A percentile compares a stretch with the other conserved stretches of the same genome.
These are phyloP conservation scores for Paraphaeosphaeria sporulosa DNA, from an alignment of 2,329 filamentous ascomycete species.

Conservation along the genomic window DNA sequence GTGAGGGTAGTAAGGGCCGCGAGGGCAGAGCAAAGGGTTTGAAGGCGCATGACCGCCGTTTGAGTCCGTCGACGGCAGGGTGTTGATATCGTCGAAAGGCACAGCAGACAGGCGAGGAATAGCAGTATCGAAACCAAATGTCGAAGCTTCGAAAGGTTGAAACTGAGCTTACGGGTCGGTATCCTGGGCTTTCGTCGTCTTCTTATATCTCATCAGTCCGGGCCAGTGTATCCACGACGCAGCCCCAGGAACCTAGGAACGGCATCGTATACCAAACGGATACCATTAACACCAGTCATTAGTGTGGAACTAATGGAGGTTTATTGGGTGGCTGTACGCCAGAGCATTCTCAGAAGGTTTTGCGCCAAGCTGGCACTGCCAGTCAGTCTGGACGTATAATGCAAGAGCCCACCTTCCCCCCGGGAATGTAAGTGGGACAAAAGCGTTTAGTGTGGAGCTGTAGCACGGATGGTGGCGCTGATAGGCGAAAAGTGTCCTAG, in stretches of 20 bases:
- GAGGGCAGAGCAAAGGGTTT: conserved; percentile 23
- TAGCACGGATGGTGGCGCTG: not conserved
- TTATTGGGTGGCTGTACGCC: conserved; percentile 23
- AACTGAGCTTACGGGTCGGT: conserved; percentile 6
- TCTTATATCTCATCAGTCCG: conserved; percentile 1
- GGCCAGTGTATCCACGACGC: not conserved
- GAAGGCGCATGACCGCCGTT: conserved; percentile 25
- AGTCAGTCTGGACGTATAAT: conserved; percentile 16
- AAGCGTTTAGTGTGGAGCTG: not conserved
- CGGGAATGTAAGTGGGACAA: not conserved
- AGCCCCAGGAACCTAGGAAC: not conserved
- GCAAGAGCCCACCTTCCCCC: conserved; percentile 1
- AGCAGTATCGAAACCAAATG: not conserved
- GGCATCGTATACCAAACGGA: not conserved
- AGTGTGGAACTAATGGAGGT: conserved; percentile 7
- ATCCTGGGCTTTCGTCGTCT: not conserved
- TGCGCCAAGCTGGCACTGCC: conserved; percentile 7
- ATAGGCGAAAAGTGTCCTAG: not conserved
- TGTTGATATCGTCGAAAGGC: not conserved
- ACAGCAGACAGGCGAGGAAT: not conserved
- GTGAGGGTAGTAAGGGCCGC: conserved; percentile 23
- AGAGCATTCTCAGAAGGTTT: conserved; percentile 23
- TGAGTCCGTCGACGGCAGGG: not conserved
- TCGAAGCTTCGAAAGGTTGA: conserved; percentile 1
- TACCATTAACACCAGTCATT: not conserved